Percentiles rank a stretch among this genome's conserved stretches.
Evolutionary conservation across 2,329 filamentous ascomycete species (phyloP).

Genomic region (Scorias spongiosa): DNA sequence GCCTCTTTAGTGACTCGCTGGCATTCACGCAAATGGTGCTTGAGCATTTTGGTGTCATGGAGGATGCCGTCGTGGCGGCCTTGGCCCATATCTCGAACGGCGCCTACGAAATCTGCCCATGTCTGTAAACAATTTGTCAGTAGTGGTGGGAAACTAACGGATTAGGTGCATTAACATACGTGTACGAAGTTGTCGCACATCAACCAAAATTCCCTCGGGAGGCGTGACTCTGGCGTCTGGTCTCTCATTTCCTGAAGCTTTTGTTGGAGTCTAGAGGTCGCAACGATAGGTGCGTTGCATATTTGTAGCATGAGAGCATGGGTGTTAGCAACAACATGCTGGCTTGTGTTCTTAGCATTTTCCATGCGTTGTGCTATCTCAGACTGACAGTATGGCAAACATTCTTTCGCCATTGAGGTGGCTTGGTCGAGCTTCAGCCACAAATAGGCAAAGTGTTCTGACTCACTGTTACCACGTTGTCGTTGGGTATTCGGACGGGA

Average conservation of each 20-base stretch:
- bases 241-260: slow-evolving; percentile 68
- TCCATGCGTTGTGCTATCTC: slow-evolving; percentile 52
- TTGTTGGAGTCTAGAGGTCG: slow-evolving; percentile 56
- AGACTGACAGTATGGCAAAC: slow-evolving; percentile 52
- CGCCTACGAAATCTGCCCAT: slow-evolving; percentile 50
- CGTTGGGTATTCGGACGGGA: slow-evolving; percentile 37
- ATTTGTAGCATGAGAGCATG: slow-evolving; percentile 60
- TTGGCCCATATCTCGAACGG: slow-evolving; percentile 35
- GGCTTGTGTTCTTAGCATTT: slow-evolving; percentile 39
- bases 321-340: slow-evolving; percentile 35
- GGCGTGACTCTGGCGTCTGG: slow-evolving; percentile 64
- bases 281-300: slow-evolving; percentile 54
- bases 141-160: slow-evolving; percentile 7
- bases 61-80: slow-evolving; percentile 13
- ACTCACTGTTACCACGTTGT: slow-evolving; percentile 48
- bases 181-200: slow-evolving; percentile 61
- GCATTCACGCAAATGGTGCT: slow-evolving; percentile 59
- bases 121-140: slow-evolving; percentile 28
- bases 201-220: slow-evolving; percentile 47
- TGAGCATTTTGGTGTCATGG: slow-evolving; percentile 44
- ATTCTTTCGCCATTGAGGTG: slow-evolving; percentile 56
- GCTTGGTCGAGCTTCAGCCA: slow-evolving; percentile 62
- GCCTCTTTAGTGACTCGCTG: slow-evolving; percentile 75
- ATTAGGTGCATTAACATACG: slow-evolving; percentile 18
- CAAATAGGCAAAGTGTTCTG: slow-evolving; percentile 74